Base-by-base conservation (phyloP, 2,329 filamentous ascomycete genomes). In the Ophiostoma perfectum region DNA sequence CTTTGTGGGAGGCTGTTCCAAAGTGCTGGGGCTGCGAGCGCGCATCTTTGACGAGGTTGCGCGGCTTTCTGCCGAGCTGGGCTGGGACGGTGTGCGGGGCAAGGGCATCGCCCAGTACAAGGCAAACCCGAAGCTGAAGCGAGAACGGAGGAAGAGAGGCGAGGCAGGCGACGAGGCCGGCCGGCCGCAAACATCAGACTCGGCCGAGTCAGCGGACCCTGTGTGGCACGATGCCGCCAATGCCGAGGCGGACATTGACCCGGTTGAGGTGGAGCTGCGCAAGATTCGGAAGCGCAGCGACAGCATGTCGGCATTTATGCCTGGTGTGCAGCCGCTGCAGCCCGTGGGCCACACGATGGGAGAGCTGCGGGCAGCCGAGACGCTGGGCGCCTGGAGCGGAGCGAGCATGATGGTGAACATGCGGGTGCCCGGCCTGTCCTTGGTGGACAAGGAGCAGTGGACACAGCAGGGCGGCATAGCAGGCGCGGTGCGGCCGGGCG, bases 1-100 rank as follows among this genome's bases (percentile, higher is more conserved):
- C 16, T 90, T 99, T 74, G 90, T 89, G 0, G 95, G 95, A 44
- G 92, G 92, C 2, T 90, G 90, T 64, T 88, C 92, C 5, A 85
- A 85, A 39, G 87, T 97, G 8, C 84, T 93, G 0, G 95, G 95
- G 0, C 80, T 99, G 39, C 92, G 91, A 72, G 82, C 84, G 38
- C 87, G 94, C 39, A 83, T 97, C 49, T 78, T 97, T 44, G 85
- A 90, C 68, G 93, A 98, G 73, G 79, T 98, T 0, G 83, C 84
- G 4, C 78, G 80, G 0, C 80, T 97, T 0, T 83, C 95, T 5
- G 81, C 87, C 16, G 80, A 83, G 62, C 82, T 88, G 71, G 91
- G 92, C 6, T 98, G 94, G 92, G 88, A 91, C 73, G 82, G 86
- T 0, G 87, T 97, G 1, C 83, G 84, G 60, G 92, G 90, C 47